Conservation (phyloP, 2,329 filamentous ascomycete genomes). For the Plenodomus biglobosus region DNA sequence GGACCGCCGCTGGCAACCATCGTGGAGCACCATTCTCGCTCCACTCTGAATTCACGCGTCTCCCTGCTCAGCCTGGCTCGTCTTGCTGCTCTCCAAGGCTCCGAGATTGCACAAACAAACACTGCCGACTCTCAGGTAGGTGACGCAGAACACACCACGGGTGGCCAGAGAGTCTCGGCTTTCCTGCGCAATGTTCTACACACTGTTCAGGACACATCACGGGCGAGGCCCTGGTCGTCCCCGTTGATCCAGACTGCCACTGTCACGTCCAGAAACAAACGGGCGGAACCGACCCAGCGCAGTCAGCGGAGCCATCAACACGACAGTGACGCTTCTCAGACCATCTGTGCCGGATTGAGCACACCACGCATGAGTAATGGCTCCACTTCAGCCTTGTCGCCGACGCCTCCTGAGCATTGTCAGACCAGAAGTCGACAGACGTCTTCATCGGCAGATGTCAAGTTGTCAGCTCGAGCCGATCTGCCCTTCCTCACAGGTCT, state of each 20-base stretch:
- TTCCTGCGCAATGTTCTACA: constrained; percentile 28
- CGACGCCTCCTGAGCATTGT: constrained; percentile 3
- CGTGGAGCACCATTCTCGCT: constrained; percentile 46
- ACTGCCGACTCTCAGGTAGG: constrained; percentile 6
- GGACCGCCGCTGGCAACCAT: constrained; percentile 49
- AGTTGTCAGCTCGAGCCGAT: constrained; percentile 10
- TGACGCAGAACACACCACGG: constrained; percentile 5
- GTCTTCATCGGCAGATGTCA: constrained; percentile 1
- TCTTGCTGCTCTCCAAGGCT: constrained; percentile 11
- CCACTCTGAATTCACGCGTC: constrained; percentile 42
- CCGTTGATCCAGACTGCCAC: constrained; percentile 11
- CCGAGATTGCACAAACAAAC: constrained; percentile 14
- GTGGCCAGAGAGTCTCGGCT: constrained; percentile 17
- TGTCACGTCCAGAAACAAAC: constrained; percentile 8
- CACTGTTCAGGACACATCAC: constrained; percentile 24
- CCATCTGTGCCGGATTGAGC: neutral
- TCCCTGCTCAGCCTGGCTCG: constrained; percentile 29
- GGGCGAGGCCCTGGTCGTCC: constrained; percentile 20
- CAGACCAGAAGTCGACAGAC: constrained; percentile 16
- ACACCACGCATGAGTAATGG: neutral
- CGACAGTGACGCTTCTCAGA: neutral
- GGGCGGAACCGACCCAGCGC: constrained; percentile 6
- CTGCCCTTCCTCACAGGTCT: constrained; percentile 4
- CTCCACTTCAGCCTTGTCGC: constrained; percentile 3
- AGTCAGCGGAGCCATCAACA: constrained; percentile 4